phyloP scores from a whole-genome alignment of 495 filamentous ascomycete species.

The Neurospora africana region DNA sequence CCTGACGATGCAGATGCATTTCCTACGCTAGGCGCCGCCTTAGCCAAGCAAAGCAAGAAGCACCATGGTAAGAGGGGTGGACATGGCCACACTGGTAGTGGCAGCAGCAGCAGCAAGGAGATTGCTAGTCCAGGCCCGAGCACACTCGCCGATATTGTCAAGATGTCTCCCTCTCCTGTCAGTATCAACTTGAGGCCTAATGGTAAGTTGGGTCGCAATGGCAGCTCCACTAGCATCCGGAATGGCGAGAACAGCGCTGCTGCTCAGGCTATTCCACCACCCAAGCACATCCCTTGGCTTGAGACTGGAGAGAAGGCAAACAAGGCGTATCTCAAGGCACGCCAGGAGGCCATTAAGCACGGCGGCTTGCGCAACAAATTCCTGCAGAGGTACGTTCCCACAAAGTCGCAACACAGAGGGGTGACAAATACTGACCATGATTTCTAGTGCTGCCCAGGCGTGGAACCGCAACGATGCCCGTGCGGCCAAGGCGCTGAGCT shows the following conservation, averaged over 20 bases:
- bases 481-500: constrained; percentile 86
- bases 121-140: constrained; percentile 58
- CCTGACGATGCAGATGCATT: constrained; percentile 95
- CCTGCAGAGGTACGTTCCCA: constrained; percentile 63
- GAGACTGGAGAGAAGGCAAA: constrained; percentile 89
- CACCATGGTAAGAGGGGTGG: constrained; percentile 82
- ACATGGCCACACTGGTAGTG: constrained; percentile 43
- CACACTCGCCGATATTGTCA: constrained; percentile 90
- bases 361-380: constrained; percentile 95
- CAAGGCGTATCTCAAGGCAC: constrained; percentile 85
- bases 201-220: constrained; percentile 40
- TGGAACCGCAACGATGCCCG: constrained; percentile 98
- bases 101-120: constrained; percentile 41
- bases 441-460: constrained; percentile 82
- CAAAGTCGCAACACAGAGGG: neutral
- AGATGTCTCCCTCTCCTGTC: constrained; percentile 75
- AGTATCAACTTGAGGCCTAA: constrained; percentile 38
- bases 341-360: constrained; percentile 91
- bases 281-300: constrained; percentile 92
- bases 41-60: constrained; percentile 70
- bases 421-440: constrained; percentile 15
- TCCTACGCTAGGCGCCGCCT: constrained; percentile 77
- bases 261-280: constrained; percentile 70
- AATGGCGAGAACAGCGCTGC: constrained; percentile 70
- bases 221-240: constrained; percentile 41